Base-by-base conservation (phyloP, 768 basidiomycete genomes). In the Boletellus emodensis region DNA sequence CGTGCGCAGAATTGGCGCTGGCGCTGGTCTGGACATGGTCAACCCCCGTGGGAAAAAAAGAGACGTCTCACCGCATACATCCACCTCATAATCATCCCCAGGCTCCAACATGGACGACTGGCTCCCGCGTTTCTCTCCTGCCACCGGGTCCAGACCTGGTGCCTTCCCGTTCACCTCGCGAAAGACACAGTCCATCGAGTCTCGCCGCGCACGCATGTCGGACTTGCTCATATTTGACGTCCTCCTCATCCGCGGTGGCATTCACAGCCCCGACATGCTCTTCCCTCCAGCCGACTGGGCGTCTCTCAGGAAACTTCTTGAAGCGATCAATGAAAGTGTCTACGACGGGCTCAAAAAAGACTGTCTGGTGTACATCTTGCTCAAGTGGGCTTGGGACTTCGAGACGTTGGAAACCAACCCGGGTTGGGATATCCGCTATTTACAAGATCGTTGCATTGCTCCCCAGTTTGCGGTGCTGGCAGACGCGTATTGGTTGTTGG, bases 401-500 rank as follows among this genome's bases (percentile, higher is more conserved):
- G 86, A 90, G 62, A 77, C 79, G 6, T 69, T 62, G 72, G 86
- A 75, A 61, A 34, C 40, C 11, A 58, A 55, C 35, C 20, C 58
- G 9, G 52, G 61, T 13, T 65, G 62, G 63, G 74, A 54, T 59
- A 36, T 15, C 17, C 66, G 52, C 73, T 88, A 72, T 68, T 71
- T 61, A 46, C 72, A 65, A 65, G 80, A 65, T n/a, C 70, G 77
- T 26, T 81, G 77, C 58, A 84, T 93, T 53, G 82, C 87, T 4
- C 84, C 87, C 3, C 90, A 90, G 58, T 91, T 90, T 60, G 73
- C 77, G 7, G 71, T 76, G 4, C 75, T 92, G 41, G 80, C 87
- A n/a, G 85, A 89, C 70, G 90, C 90, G 61, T 92, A 92, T 70
- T 93, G 87, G 85, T 71, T 81, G 64, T 70, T 93, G 52, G 90